These are phyloP conservation scores for Flaveria linearis DNA, from an alignment of 129 eudicot genomes.

Conservation along the genomic window DNA sequence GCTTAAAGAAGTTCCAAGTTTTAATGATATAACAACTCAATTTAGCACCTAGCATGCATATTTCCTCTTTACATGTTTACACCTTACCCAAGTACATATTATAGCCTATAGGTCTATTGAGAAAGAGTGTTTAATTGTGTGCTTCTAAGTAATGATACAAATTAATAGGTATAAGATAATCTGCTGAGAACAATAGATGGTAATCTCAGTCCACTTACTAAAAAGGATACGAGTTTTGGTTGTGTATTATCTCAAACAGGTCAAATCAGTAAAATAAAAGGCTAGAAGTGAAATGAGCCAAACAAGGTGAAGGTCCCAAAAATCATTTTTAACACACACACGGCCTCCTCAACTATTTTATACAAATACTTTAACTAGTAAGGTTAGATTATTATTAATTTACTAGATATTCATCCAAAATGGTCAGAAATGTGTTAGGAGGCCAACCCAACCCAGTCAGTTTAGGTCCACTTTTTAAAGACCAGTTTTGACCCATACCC, in stretches of 20 bases:
- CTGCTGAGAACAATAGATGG: not conserved
- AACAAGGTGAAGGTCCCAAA: not conserved
- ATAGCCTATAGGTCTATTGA: not conserved
- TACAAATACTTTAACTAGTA: not conserved
- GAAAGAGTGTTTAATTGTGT: too few relatives aligned
- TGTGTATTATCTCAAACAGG: not conserved
- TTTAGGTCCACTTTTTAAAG: not conserved
- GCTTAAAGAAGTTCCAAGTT: not conserved
- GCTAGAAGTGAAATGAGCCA: not conserved
- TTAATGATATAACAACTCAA: not conserved
- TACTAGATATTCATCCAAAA: not conserved
- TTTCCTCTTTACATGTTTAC: constrained; percentile 7
- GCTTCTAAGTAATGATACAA: too few relatives aligned
- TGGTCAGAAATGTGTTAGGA: not conserved
- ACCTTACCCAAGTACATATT: not conserved
- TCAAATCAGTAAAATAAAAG: not conserved
- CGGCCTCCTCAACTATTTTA: not conserved
- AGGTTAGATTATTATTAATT: not conserved
- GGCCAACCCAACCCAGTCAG: not conserved
- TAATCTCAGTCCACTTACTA: not conserved
- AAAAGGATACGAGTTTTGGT: not conserved
- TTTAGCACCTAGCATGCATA: not conserved
- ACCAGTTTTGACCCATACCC: not conserved
- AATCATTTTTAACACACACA: not conserved
- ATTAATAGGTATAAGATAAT: too few relatives aligned